A percentile compares a stretch with the other conserved stretches of the same genome.
phyloP scores from a whole-genome alignment of 1,284 basidiomycete genomes.

The Ganoderma sinense region DNA sequence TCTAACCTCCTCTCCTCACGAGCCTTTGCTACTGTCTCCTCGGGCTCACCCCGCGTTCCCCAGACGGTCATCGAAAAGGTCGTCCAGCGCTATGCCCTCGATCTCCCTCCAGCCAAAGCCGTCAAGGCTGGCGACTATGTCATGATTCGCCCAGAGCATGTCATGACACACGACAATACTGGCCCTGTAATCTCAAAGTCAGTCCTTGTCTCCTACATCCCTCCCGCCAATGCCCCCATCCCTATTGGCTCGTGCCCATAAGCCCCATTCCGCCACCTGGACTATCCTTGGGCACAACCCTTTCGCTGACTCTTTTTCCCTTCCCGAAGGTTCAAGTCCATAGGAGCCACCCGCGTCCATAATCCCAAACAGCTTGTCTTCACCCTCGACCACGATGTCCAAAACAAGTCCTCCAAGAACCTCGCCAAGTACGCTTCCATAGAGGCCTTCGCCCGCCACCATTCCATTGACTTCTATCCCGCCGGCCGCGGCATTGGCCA shows the following conservation, averaged over 20 bases:
- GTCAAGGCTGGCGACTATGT: conserved; percentile 98
- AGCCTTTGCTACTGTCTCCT: conserved; percentile 45
- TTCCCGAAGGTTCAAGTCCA: conserved; percentile 85
- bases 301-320: not conserved
- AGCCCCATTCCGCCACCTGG: not conserved
- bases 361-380: conserved; percentile 92
- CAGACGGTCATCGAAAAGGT: conserved; percentile 98
- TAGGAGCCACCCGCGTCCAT: conserved; percentile 89
- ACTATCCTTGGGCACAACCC: too few species aligned
- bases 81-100: conserved; percentile 96
- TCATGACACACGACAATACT: conserved; percentile 99
- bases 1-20: conserved; percentile 27
- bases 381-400: conserved; percentile 98
- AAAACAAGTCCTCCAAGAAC: conserved; percentile 96
- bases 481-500: conserved; percentile 99
- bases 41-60: conserved; percentile 48
- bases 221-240: not conserved
- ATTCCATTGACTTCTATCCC: conserved; percentile 95
- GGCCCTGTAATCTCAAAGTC: conserved; percentile 97
- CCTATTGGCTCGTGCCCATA: not conserved
- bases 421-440: conserved; percentile 93
- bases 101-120: conserved; percentile 75
- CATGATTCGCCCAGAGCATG: conserved; percentile 97
- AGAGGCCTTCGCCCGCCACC: conserved; percentile 88
- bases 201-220: conserved; percentile 39